Percentiles rank a stretch among this genome's conserved stretches.
Conservation (phyloP, 1,284 basidiomycete species). For the Malassezia caprae region DNA sequence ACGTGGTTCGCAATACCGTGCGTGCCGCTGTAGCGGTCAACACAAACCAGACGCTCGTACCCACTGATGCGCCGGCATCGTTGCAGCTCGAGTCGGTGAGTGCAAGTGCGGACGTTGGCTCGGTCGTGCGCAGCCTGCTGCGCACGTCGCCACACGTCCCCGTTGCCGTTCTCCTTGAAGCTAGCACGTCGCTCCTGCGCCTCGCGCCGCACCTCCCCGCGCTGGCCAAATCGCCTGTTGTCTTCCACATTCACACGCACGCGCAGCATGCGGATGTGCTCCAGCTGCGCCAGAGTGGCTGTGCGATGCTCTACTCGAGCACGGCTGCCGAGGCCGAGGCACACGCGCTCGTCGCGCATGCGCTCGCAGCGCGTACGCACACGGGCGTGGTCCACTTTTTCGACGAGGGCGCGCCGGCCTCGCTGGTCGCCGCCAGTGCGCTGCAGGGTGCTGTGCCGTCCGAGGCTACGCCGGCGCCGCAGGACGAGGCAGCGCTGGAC, state of each 20-base stretch:
- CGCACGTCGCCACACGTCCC: neutral
- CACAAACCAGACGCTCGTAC: neutral
- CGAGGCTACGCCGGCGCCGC: neutral
- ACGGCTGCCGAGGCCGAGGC: conserved; percentile 62
- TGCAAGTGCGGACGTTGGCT: conserved; percentile 6
- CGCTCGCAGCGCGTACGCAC: conserved; percentile 57
- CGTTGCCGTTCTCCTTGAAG: conserved; percentile 2
- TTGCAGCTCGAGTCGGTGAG: neutral
- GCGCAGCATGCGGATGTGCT: conserved; percentile 58
- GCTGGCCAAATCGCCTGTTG: conserved; percentile 30
- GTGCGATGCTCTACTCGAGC: conserved; percentile 59
- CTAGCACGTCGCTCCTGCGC: conserved; percentile 10
- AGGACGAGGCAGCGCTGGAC: conserved; percentile 38
- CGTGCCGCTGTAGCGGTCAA: conserved; percentile 6
- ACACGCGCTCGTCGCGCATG: conserved; percentile 62
- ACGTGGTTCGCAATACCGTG: conserved; percentile 6
- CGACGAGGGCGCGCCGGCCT: conserved; percentile 46
- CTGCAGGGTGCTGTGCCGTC: conserved; percentile 3
- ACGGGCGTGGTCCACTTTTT: conserved; percentile 72
- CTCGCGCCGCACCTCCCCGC: conserved; percentile 39
- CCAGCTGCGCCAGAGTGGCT: conserved; percentile 56
- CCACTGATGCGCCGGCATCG: neutral
- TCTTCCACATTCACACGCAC: conserved; percentile 33
- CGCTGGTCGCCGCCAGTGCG: conserved; percentile 9
- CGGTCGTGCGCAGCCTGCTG: conserved; percentile 5